Base-by-base conservation (phyloP, 1,284 basidiomycete species). In the Cutaneotrichosporon cyanovorans region DNA sequence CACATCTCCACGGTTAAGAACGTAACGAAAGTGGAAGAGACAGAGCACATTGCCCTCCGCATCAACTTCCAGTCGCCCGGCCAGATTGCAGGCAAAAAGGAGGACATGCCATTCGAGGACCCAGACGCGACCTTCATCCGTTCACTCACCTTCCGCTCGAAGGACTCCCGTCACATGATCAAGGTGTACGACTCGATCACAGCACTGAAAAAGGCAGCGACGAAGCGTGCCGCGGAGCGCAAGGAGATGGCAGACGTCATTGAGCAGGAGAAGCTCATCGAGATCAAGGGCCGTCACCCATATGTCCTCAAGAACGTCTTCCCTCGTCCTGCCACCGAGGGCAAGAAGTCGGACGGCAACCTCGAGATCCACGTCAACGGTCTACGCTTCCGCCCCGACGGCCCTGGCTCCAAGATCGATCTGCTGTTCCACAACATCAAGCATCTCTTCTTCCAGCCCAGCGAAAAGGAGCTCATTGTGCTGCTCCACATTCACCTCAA, bases 1-100 rank as follows among this genome's bases (percentile, higher is more conserved):
- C 95, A 99, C 66, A 92, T 98, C 73, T 95, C 95, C 63, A 92
- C 91, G 1, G 87, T 99, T 57, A 99, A 99, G 74, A 98, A 96
- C 65, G 87, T 86, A 30, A 91, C 86, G 76, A 98, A 98, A 76
- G 93, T 83, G 57, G 93, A 98, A 57, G 95, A 98, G 68, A 89
- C 88, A 8, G 90, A 97, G 45, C 88, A 84, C 67, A 93, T 92
- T 0, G 89, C 89, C 56, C 78, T 99, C 48, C 83, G 95, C 4
- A 91, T 99, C 73, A 98, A 98, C 74, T 96, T 98, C 76, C 91
- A 97, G 68, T 95, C 92, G 1, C 95, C 95, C 1, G 95, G 95
- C 40, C 92, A 97, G 67, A 82, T 97, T 39, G 86, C 90, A 0
- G 95, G 95, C 33, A 96, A 95, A 76, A 98, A 99, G 74, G 95